A percentile compares a stretch with the other conserved stretches of the same genome.
phyloP scores from a whole-genome alignment of 164 flowering plant species.

The Berberis vulgaris region DNA sequence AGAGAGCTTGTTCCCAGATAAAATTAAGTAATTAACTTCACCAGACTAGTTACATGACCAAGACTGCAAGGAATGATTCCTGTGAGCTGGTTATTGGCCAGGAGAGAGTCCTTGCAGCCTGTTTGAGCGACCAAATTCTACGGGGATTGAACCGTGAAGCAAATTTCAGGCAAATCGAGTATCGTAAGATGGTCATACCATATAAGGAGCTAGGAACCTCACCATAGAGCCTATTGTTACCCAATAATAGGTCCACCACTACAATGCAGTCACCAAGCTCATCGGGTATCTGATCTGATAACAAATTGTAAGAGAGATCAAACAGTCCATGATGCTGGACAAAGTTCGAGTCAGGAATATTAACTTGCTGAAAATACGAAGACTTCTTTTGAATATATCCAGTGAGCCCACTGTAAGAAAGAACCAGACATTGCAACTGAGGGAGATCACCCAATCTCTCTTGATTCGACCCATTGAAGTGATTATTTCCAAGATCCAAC shows the following conservation, averaged over 20 bases:
- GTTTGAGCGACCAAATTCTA: conserved; percentile 29
- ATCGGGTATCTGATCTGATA: conserved; percentile 61
- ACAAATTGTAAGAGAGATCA: conserved; percentile 58
- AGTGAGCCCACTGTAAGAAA: conserved; percentile 53
- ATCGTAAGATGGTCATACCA: conserved; percentile 41
- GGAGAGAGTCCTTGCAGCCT: conserved; percentile 56
- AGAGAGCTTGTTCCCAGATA: conserved; percentile 49
- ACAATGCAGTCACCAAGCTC: conserved; percentile 52
- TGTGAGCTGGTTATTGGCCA: conserved; percentile 51
- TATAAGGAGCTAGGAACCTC: conserved; percentile 53
- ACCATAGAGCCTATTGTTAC: conserved; percentile 57
- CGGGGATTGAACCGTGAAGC: conserved; percentile 44
- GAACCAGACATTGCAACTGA: conserved; percentile 65
- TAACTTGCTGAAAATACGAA: conserved; percentile 40
- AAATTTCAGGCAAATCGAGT: conserved; percentile 54
- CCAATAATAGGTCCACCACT: conserved; percentile 46
- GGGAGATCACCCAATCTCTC: conserved; percentile 20
- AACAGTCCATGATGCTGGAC: conserved; percentile 67
- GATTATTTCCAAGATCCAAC: conserved; percentile 61
- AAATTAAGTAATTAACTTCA: conserved; percentile 40
- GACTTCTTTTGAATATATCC: conserved; percentile 47
- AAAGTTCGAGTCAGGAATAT: conserved; percentile 57
- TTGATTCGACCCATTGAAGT: conserved; percentile 19
- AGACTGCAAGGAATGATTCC: conserved; percentile 48
- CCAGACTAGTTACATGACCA: conserved; percentile 41